Evolutionary conservation across 2,329 filamentous ascomycete species (phyloP).

Genomic region (Aspergillus brunneoviolaceus): DNA sequence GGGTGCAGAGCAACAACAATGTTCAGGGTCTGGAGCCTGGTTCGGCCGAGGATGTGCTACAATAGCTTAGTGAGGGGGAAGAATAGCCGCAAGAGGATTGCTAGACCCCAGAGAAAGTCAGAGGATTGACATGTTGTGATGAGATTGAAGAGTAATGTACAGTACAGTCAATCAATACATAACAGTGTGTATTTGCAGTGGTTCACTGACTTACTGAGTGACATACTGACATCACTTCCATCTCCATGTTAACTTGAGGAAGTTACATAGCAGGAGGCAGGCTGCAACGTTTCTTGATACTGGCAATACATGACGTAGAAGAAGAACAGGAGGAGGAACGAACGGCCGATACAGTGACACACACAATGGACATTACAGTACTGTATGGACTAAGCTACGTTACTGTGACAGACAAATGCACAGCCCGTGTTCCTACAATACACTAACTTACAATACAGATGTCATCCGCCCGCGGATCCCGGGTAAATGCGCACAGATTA

Average conservation of each 20-base stretch:
- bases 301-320: background rate
- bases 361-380: too few species aligned
- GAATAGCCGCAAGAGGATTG: too few species aligned
- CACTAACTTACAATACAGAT: background rate
- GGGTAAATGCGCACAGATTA: background rate
- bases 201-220: background rate
- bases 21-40: background rate
- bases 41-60: too few species aligned
- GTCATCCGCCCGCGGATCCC: background rate
- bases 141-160: background rate
- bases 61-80: too few species aligned
- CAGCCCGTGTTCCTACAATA: background rate
- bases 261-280: background rate
- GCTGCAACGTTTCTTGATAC: background rate
- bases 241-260: too few species aligned
- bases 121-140: background rate
- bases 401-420: too few species aligned
- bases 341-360: too few species aligned
- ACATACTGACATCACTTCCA: background rate
- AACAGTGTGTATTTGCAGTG: too few species aligned
- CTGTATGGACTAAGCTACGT: too few species aligned
- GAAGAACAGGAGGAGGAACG: too few species aligned
- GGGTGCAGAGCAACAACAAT: background rate
- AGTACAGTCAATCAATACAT: too few species aligned
- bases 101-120: too few species aligned